phyloP scores from a whole-genome alignment of 1,284 basidiomycete genomes.

The Marasmius tenuissimus region DNA sequence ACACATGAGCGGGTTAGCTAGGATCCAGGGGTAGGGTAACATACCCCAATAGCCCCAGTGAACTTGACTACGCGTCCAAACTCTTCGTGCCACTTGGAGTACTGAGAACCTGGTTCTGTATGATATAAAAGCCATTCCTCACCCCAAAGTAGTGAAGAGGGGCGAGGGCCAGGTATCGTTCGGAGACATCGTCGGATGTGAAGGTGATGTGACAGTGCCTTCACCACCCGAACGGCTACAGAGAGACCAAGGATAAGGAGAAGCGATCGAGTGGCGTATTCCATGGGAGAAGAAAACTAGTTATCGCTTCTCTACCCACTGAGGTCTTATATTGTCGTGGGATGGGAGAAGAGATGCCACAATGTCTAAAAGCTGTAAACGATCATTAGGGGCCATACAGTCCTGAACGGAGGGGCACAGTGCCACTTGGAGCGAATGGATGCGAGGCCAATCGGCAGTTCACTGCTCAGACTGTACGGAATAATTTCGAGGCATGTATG shows the following conservation, averaged over 20 bases:
- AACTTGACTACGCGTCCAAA: constrained; percentile 55
- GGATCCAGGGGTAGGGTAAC: constrained; percentile 15
- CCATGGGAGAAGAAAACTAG: neutral
- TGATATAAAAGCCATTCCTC: constrained; percentile 56
- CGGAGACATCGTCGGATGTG: constrained; percentile 31
- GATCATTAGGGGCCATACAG: neutral
- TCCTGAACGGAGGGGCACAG: neutral
- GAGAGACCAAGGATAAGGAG: constrained; percentile 24
- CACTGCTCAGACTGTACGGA: no score
- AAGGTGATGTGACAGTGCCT: constrained; percentile 27
- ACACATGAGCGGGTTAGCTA: neutral
- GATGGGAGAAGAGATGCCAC: neutral
- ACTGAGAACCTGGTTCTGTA: constrained; percentile 44
- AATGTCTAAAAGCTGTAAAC: neutral
- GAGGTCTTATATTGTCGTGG: neutral
- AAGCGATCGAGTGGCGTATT: neutral
- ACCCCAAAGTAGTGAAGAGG: constrained; percentile 54
- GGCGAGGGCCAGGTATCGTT: constrained; percentile 46
- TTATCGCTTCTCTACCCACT: neutral
- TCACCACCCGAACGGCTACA: constrained; percentile 26
- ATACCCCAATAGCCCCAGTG: constrained; percentile 53
- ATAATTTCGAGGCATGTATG: no score
- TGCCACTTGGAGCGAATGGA: neutral
- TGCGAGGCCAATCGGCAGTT: no score
- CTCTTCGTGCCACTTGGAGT: constrained; percentile 48